Conservation (phyloP, 306 rosid species). For the Alnus rubra region DNA sequence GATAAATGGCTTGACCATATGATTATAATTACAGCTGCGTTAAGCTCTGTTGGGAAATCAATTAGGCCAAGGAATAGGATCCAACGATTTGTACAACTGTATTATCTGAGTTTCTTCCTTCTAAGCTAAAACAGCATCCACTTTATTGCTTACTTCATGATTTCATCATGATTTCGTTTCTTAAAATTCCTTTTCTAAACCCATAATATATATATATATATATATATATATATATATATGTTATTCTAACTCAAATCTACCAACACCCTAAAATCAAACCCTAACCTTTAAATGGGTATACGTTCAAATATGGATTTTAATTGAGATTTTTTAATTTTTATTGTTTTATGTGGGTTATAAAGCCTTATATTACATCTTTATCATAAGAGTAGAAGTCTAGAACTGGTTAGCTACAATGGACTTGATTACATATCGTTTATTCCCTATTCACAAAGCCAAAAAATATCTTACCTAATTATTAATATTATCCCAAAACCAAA, state of each 20-base stretch:
- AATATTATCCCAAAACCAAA: too few relatives aligned
- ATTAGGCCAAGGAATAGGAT: background rate
- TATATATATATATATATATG: background rate
- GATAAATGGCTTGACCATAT: background rate
- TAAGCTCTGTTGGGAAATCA: background rate
- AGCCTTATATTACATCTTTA: too few relatives aligned
- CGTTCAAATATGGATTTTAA: background rate
- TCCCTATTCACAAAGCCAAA: too few relatives aligned
- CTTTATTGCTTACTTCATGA: background rate
- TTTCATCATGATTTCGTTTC: background rate
- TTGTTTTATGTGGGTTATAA: too few relatives aligned
- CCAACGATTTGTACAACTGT: background rate
- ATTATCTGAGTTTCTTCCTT: slow-evolving; percentile 5
- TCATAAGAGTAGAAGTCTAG: too few relatives aligned
- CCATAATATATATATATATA: too few relatives aligned
- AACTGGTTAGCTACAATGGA: too few relatives aligned
- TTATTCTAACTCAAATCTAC: background rate
- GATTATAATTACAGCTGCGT: background rate
- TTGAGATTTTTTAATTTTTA: background rate
- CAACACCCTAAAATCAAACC: background rate
- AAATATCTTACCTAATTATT: too few relatives aligned
- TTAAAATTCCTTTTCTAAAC: background rate
- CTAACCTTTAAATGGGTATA: background rate
- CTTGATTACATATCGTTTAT: too few relatives aligned
- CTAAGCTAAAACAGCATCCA: slow-evolving; percentile 3